These are phyloP conservation scores for Colletotrichum sp. DNA, from an alignment of 2,329 filamentous ascomycete genomes.

Conservation along the genomic window DNA sequence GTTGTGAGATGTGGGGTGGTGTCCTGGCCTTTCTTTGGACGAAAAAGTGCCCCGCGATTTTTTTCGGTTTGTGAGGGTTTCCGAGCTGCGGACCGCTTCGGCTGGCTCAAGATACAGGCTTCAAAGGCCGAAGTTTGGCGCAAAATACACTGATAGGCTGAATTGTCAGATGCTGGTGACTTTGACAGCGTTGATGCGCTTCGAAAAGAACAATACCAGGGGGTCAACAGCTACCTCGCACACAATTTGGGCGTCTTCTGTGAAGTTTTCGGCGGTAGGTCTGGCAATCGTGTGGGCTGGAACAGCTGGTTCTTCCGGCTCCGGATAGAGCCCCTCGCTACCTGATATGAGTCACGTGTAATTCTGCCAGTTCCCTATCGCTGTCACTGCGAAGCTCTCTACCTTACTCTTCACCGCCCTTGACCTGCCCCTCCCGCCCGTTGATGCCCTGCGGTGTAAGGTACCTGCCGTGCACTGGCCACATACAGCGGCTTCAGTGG, in stretches of 20 bases:
- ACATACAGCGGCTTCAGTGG: not conserved
- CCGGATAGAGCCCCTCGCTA: conserved; percentile 9
- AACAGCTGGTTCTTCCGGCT: conserved; percentile 1
- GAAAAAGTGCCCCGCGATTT: conserved; percentile 22
- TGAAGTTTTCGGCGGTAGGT: conserved; percentile 9
- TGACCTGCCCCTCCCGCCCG: not conserved
- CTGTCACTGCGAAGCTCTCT: not conserved
- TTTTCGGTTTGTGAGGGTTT: conserved; percentile 16
- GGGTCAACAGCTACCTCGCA: not conserved
- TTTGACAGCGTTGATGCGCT: not conserved
- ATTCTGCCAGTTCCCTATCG: not conserved
- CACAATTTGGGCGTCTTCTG: conserved; percentile 9
- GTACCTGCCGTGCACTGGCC: not conserved
- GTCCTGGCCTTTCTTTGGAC: conserved; percentile 1
- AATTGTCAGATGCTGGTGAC: not conserved
- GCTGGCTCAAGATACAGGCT: not conserved
- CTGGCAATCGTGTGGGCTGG: conserved; percentile 17
- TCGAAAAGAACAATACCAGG: not conserved
- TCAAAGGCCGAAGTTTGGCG: not conserved
- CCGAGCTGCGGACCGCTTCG: conserved; percentile 2
- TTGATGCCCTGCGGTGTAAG: not conserved
- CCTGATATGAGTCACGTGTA: not conserved
- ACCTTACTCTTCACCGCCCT: not conserved
- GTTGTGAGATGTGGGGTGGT: conserved; percentile 8
- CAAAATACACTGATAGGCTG: not conserved